Evolutionary conservation across 2,329 filamentous ascomycete genomes (phyloP).

Genomic region (Aspergillus persii): DNA sequence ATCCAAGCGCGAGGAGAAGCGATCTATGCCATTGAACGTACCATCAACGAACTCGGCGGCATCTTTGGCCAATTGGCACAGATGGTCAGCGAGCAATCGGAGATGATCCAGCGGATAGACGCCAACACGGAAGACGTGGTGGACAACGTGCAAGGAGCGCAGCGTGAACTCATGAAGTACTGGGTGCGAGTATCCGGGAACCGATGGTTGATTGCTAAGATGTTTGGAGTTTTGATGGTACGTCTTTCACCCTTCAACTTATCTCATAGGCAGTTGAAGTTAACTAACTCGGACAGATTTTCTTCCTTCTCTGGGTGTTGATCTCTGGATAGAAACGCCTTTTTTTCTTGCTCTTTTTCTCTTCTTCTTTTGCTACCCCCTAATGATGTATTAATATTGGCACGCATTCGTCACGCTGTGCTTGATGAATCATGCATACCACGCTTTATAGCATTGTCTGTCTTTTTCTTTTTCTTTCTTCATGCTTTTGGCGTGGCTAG

Average conservation of each 20-base stretch:
- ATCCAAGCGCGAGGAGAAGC: slow-evolving; percentile 92
- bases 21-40: slow-evolving; percentile 94
- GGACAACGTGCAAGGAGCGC: slow-evolving; percentile 95
- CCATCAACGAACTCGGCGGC: slow-evolving; percentile 84
- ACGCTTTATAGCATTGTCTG: slow-evolving; percentile 11
- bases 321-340: slow-evolving; percentile 45
- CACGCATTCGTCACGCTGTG: slow-evolving; percentile 11
- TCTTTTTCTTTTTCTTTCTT: slow-evolving; percentile 11
- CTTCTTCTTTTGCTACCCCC: not conserved
- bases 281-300: slow-evolving; percentile 54
- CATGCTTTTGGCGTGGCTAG: slow-evolving; percentile 19
- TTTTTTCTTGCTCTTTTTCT: not conserved
- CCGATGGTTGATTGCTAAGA: slow-evolving; percentile 86
- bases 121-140: slow-evolving; percentile 98
- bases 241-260: slow-evolving; percentile 9
- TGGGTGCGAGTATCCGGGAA: slow-evolving; percentile 94
- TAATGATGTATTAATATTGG: slow-evolving; percentile 35
- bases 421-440: slow-evolving; percentile 21
- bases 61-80: slow-evolving; percentile 93
- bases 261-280: slow-evolving; percentile 4
- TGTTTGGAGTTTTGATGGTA: slow-evolving; percentile 78
- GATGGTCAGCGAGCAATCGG: slow-evolving; percentile 96
- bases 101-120: slow-evolving; percentile 96
- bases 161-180: slow-evolving; percentile 93
- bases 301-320: slow-evolving; percentile 74